These are phyloP conservation scores for Claviceps sp. DNA, from an alignment of 2,329 filamentous ascomycete species.

Conservation along the genomic window DNA sequence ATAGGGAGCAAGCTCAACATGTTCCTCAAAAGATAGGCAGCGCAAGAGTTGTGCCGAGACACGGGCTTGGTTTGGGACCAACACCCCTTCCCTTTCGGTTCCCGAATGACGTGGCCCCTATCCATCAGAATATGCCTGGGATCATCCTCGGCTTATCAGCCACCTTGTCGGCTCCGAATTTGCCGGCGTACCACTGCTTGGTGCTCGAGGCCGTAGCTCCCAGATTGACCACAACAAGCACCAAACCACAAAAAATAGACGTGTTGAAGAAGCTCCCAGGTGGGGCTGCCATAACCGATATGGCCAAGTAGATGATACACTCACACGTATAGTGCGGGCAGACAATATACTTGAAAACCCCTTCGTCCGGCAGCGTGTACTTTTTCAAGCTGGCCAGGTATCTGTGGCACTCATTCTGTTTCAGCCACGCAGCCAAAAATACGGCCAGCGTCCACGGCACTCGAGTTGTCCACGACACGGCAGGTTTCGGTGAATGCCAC, in stretches of 20 bases:
- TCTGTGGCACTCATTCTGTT: conserved; percentile 63
- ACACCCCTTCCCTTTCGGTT: too few relatives aligned
- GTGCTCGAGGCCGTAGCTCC: conserved; percentile 69
- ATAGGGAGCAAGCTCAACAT: conserved; percentile 53
- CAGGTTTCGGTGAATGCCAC: conserved; percentile 15
- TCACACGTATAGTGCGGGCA: conserved; percentile 91
- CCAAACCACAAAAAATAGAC: conserved; percentile 54
- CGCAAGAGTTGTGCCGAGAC: too few relatives aligned
- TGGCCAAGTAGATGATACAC: conserved; percentile 67
- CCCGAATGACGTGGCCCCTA: too few relatives aligned
- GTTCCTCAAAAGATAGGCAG: conserved; percentile 21
- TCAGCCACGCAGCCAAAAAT: conserved; percentile 55
- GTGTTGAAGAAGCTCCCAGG: conserved; percentile 50
- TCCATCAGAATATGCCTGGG: conserved; percentile 46
- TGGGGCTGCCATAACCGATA: conserved; percentile 64
- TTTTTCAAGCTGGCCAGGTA: conserved; percentile 60
- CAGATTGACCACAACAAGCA: conserved; percentile 69
- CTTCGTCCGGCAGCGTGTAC: conserved; percentile 67
- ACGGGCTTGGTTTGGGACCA: too few relatives aligned
- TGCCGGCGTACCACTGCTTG: conserved; percentile 62
- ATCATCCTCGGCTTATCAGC: conserved; percentile 61
- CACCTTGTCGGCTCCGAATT: conserved; percentile 57
- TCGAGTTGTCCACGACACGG: conserved; percentile 12
- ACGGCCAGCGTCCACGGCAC: conserved; percentile 37
- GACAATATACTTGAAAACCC: conserved; percentile 57